Evolutionary conservation across 495 filamentous ascomycete species (phyloP).

Genomic region (Neurospora sp.): DNA sequence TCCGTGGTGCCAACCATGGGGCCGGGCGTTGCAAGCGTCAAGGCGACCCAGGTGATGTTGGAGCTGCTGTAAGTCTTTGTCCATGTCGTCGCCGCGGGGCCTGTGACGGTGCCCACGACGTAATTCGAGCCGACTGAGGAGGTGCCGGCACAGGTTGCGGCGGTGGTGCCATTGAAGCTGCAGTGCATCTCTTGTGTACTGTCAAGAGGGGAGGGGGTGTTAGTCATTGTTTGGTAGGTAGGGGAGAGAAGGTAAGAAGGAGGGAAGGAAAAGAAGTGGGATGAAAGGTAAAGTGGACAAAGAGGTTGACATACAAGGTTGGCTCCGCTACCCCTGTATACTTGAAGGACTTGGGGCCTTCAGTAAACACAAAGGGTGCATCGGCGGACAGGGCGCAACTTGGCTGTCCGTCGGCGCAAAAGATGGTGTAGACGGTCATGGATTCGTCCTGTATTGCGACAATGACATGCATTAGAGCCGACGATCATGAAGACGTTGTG

Average conservation of each 20-base stretch:
- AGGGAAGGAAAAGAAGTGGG: background rate
- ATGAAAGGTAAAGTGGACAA: background rate
- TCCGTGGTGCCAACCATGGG: slow-evolving; percentile 14
- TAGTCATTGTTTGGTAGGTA: background rate
- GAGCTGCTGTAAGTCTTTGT: slow-evolving; percentile 21
- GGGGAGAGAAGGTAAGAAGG: background rate
- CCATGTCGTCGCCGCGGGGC: slow-evolving; percentile 24
- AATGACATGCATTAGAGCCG: background rate
- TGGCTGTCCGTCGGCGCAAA: slow-evolving; percentile 24
- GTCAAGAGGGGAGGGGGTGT: background rate
- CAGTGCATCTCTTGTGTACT: slow-evolving; percentile 28
- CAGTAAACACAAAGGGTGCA: slow-evolving; percentile 28
- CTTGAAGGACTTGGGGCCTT: slow-evolving; percentile 26
- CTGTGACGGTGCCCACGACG: slow-evolving; percentile 18
- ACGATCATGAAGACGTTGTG: background rate
- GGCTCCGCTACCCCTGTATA: slow-evolving; percentile 17
- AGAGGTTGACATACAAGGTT: slow-evolving; percentile 15
- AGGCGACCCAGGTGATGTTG: slow-evolving; percentile 25
- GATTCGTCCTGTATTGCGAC: slow-evolving; percentile 14
- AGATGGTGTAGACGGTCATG: slow-evolving; percentile 30
- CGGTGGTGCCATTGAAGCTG: slow-evolving; percentile 20
- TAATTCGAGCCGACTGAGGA: slow-evolving; percentile 19
- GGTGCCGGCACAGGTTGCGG: slow-evolving; percentile 30
- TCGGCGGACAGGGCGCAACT: slow-evolving; percentile 19
- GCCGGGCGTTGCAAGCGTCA: slow-evolving; percentile 25